Conservation (phyloP, 345 rosid genomes). For the Abelmoschus esculentus region DNA sequence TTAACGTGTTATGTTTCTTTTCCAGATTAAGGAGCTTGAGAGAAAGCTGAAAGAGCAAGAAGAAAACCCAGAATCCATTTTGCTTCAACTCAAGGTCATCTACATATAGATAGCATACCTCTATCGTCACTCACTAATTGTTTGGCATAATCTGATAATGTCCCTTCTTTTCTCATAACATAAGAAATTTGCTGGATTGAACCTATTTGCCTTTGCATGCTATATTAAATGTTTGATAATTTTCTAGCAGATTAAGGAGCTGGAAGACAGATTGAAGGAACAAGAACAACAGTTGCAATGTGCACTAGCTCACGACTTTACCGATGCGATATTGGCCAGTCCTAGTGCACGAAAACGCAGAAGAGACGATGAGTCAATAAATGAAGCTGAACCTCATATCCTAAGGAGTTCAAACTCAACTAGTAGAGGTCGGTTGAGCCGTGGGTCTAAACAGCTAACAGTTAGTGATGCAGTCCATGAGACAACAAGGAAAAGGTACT, state of each 20-base stretch:
- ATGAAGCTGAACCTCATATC: slow-evolving; percentile 45
- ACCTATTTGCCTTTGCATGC: not conserved
- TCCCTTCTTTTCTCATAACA: slow-evolving; percentile 20
- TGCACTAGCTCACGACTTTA: slow-evolving; percentile 26
- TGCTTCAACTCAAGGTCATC: slow-evolving; percentile 24
- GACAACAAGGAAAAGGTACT: not conserved
- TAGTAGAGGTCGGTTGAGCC: slow-evolving; percentile 34
- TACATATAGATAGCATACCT: slow-evolving; percentile 23
- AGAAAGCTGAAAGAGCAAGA: slow-evolving; percentile 36
- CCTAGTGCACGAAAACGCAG: slow-evolving; percentile 41
- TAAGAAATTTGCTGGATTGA: not conserved
- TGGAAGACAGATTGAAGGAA: slow-evolving; percentile 63
- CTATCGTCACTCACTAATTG: not conserved
- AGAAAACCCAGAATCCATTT: slow-evolving; percentile 43
- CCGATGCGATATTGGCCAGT: slow-evolving; percentile 32
- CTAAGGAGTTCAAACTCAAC: slow-evolving; percentile 55
- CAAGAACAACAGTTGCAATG: slow-evolving; percentile 50
- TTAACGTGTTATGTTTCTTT: not conserved
- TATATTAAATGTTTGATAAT: not conserved
- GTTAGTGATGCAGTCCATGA: not conserved
- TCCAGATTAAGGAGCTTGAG: slow-evolving; percentile 31
- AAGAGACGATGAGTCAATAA: slow-evolving; percentile 39
- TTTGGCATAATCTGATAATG: too few relatives aligned
- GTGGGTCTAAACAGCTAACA: slow-evolving; percentile 23
- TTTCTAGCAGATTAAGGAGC: not conserved